These are phyloP conservation scores for Pachysandra terminalis DNA, from an alignment of 164 flowering plant genomes.

Conservation along the genomic window DNA sequence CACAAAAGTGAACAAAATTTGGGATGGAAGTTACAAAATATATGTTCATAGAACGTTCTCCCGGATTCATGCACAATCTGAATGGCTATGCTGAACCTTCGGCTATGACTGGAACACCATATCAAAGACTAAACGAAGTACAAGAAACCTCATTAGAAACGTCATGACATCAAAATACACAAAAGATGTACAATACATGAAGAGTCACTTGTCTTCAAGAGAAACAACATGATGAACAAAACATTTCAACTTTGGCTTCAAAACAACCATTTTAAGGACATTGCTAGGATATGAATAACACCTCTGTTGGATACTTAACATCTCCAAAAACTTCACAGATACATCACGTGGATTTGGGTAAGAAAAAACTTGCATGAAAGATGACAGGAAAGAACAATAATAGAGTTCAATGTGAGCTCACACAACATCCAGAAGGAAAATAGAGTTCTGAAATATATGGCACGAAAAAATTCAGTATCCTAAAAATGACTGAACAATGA, in stretches of 20 bases:
- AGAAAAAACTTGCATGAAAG: conserved; percentile 10
- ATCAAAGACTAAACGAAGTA: neutral
- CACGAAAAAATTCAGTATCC: conserved; percentile 1
- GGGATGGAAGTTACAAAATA: neutral
- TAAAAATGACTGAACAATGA: neutral
- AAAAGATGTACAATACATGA: conserved; percentile 27
- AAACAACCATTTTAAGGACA: conserved; percentile 27
- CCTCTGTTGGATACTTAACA: conserved; percentile 23
- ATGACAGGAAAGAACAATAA: conserved; percentile 12
- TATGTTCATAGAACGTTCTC: conserved; percentile 1
- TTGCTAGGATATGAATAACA: conserved; percentile 22
- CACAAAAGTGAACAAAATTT: conserved; percentile 1
- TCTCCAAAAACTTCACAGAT: conserved; percentile 26
- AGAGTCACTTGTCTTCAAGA: conserved; percentile 20
- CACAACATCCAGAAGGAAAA: conserved; percentile 17
- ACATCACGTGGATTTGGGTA: conserved; percentile 17
- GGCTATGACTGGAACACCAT: neutral
- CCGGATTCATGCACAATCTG: conserved; percentile 11
- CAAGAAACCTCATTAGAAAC: neutral
- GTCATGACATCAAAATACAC: conserved; percentile 20
- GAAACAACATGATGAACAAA: conserved; percentile 32
- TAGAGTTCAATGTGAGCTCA: conserved; percentile 13
- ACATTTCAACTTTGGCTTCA: conserved; percentile 31
- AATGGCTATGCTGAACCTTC: conserved; percentile 1
- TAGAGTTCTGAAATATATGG: conserved; percentile 10